phyloP scores from a whole-genome alignment of 2,329 filamentous ascomycete species.

The Aspergillus sp. region DNA sequence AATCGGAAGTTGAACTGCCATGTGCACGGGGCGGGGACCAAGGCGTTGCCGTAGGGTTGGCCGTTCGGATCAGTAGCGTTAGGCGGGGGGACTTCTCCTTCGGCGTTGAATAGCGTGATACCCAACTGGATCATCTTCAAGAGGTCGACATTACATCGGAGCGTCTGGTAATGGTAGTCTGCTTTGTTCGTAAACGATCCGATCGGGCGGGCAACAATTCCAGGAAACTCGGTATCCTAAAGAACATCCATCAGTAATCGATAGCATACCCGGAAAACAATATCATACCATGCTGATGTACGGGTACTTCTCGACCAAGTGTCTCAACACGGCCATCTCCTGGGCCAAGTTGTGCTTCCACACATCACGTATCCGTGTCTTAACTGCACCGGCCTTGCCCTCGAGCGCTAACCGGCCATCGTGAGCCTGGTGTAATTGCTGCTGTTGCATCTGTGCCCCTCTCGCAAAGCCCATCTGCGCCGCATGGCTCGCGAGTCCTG shows the following conservation, averaged over 20 bases:
- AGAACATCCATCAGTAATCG: constrained; percentile 11
- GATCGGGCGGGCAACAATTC: constrained; percentile 92
- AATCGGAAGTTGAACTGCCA: constrained; percentile 99
- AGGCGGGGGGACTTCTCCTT: constrained; percentile 79
- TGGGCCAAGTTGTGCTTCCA: constrained; percentile 89
- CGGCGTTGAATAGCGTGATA: constrained; percentile 84
- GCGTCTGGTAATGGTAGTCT: constrained; percentile 97
- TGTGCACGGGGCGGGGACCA: constrained; percentile 69
- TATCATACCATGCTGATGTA: constrained; percentile 94
- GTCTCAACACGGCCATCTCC: constrained; percentile 80
- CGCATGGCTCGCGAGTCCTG: constrained; percentile 79
- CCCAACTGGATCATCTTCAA: constrained; percentile 97
- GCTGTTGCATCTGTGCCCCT: constrained; percentile 61
- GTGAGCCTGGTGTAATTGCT: constrained; percentile 46
- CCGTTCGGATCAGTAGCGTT: constrained; percentile 53
- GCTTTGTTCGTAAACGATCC: constrained; percentile 91
- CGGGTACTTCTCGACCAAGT: constrained; percentile 82
- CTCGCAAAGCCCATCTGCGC: constrained; percentile 84
- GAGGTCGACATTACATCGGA: constrained; percentile 94
- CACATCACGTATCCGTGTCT: constrained; percentile 86
- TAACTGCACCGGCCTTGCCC: constrained; percentile 55
- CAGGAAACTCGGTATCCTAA: constrained; percentile 97
- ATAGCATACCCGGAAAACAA: neutral
- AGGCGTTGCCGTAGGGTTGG: constrained; percentile 47
- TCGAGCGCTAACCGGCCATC: constrained; percentile 52